Percentiles rank a stretch among this genome's conserved stretches.
Conservation (phyloP, 2,329 filamentous ascomycete species). For the Chrysoporthe cubensis region DNA sequence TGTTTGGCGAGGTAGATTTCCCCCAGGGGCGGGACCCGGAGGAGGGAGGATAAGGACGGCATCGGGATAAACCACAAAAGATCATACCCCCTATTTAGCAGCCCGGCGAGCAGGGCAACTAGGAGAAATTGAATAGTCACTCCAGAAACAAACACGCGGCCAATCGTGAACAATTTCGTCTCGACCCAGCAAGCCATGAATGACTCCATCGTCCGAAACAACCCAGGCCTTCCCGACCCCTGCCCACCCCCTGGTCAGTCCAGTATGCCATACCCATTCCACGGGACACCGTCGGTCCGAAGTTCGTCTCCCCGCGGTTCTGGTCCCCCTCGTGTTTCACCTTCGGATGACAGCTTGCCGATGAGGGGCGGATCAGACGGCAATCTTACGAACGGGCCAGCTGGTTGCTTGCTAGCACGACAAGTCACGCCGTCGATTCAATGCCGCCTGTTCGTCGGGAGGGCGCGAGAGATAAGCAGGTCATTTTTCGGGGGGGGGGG, state of each 20-base stretch:
- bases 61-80: background rate
- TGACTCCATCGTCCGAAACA: background rate
- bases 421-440: no score
- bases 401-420: background rate
- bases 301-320: background rate
- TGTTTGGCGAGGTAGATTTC: background rate
- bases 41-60: background rate
- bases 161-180: no score
- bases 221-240: background rate
- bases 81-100: background rate
- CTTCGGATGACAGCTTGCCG: conserved; percentile 22
- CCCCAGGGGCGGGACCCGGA: background rate
- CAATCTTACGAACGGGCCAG: conserved; percentile 16
- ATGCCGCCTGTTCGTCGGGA: no score
- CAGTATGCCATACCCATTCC: background rate
- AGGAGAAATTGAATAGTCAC: background rate
- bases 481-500: background rate
- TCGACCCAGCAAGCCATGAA: no score
- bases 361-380: conserved; percentile 25
- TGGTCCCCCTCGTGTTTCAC: conserved; percentile 20
- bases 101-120: background rate
- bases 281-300: background rate
- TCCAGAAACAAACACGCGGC: background rate
- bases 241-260: background rate
- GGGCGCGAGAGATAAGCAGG: no score